Conservation (phyloP, 2,329 filamentous ascomycete genomes). For the Ilyonectria mors-panacis region DNA sequence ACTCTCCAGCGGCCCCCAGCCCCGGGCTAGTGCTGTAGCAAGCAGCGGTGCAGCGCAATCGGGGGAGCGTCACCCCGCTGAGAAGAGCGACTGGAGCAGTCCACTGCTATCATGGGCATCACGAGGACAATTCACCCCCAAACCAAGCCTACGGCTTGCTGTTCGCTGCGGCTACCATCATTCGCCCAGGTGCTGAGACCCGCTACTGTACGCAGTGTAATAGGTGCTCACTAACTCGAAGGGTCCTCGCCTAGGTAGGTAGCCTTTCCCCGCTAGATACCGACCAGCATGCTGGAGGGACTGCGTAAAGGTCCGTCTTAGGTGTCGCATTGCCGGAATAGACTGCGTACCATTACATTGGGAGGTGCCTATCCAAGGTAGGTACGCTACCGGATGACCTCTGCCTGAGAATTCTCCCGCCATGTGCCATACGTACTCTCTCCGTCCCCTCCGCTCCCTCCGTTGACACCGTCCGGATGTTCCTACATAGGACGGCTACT, state of each 20-base stretch:
- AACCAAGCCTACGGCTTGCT: neutral
- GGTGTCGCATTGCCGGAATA: neutral
- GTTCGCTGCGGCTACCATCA: neutral
- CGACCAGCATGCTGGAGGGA: neutral
- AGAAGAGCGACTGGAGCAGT: neutral
- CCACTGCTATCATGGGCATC: slow-evolving; percentile 3
- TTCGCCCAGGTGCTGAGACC: neutral
- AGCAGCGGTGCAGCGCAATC: neutral
- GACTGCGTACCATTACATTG: neutral
- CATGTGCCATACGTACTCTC: neutral
- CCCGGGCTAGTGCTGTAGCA: neutral
- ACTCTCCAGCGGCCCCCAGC: neutral
- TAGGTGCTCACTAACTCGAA: neutral
- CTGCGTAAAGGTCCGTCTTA: neutral
- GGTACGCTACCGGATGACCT: neutral
- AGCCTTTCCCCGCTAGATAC: neutral
- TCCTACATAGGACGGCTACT: neutral
- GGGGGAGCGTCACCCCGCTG: neutral
- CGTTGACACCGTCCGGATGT: neutral
- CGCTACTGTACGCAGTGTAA: neutral
- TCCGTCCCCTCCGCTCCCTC: neutral
- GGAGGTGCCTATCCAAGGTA: neutral
- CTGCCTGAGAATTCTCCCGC: neutral
- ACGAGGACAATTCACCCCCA: neutral
- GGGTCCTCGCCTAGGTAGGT: neutral